A percentile compares a stretch with the other conserved stretches of the same genome.
Conservation (phyloP, 2,329 filamentous ascomycete genomes). For the Neoascochyta sp. region DNA sequence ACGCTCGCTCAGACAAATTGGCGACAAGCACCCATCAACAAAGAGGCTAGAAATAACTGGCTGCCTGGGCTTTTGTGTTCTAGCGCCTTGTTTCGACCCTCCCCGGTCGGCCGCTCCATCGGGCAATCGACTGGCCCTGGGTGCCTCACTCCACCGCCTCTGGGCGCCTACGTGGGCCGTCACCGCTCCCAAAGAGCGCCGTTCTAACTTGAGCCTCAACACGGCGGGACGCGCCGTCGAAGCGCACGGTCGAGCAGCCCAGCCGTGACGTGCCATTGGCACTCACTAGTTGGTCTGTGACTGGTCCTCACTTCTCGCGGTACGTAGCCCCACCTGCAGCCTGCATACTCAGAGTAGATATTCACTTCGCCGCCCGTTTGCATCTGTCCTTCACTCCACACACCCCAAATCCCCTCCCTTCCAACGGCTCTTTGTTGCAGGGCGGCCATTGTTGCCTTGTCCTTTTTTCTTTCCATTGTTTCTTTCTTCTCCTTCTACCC, state of each 20-base stretch:
- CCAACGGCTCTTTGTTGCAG: slow-evolving; percentile 28
- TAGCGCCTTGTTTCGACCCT: slow-evolving; percentile 35
- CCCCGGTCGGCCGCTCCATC: slow-evolving; percentile 34
- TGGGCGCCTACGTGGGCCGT: slow-evolving; percentile 40
- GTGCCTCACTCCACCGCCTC: slow-evolving; percentile 27
- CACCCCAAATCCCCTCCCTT: too few relatives aligned
- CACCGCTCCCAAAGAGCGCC: slow-evolving; percentile 31
- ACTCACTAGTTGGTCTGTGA: slow-evolving; percentile 33
- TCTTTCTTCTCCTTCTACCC: slow-evolving; percentile 11
- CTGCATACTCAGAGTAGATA: slow-evolving; percentile 27
- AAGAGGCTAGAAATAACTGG: slow-evolving; percentile 29
- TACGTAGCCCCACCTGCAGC: slow-evolving; percentile 35
- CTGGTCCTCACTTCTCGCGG: slow-evolving; percentile 41
- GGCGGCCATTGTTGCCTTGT: slow-evolving; percentile 32
- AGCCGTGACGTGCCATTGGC: slow-evolving; percentile 39
- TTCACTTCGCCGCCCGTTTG: slow-evolving; percentile 16
- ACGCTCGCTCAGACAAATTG: slow-evolving; percentile 26
- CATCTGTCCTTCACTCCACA: slow-evolving; percentile 17
- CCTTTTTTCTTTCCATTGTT: slow-evolving; percentile 24
- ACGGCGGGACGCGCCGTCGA: slow-evolving; percentile 41
- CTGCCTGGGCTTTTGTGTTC: slow-evolving; percentile 17
- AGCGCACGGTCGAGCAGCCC: slow-evolving; percentile 40
- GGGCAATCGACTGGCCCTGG: slow-evolving; percentile 40
- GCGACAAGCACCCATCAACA: slow-evolving; percentile 31
- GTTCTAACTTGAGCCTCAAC: slow-evolving; percentile 43